A percentile compares a stretch with the other conserved stretches of the same genome.
phyloP scores from a whole-genome alignment of 23 red algal genomes.

The Gracilaria domingensis region DNA sequence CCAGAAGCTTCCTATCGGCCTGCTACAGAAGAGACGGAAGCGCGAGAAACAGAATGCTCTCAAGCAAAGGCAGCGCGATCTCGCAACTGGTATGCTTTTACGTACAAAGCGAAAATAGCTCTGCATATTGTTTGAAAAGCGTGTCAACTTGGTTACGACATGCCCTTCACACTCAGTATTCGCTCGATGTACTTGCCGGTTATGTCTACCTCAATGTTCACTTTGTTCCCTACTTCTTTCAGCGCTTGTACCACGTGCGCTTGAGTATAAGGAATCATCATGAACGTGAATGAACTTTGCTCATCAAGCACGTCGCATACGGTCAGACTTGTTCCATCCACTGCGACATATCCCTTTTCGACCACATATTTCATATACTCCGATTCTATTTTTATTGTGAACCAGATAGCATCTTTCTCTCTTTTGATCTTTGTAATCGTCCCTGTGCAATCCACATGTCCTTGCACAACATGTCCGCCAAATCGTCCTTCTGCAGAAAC shows the following conservation, averaged over 20 bases:
- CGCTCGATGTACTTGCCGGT: slow-evolving; percentile 96
- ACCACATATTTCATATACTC: slow-evolving; percentile 88
- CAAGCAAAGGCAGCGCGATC: slow-evolving; percentile 52
- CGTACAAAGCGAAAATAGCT: slow-evolving; percentile 23
- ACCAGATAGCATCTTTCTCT: slow-evolving; percentile 92
- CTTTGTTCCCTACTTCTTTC: slow-evolving; percentile 74
- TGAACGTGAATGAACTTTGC: slow-evolving; percentile 85
- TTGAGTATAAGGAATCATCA: slow-evolving; percentile 95
- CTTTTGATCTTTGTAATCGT: slow-evolving; percentile 59
- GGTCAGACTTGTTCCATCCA: slow-evolving; percentile 97
- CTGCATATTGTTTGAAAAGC: neutral
- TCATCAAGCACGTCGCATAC: slow-evolving; percentile 82
- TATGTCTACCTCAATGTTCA: slow-evolving; percentile 99
- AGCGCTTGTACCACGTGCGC: slow-evolving; percentile 77
- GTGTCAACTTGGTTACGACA: slow-evolving; percentile 8
- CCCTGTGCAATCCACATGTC: slow-evolving; percentile 95
- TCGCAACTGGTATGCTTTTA: slow-evolving; percentile 75
- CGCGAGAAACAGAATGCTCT: slow-evolving; percentile 44
- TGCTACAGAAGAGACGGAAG: slow-evolving; percentile 50
- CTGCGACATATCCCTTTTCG: slow-evolving; percentile 90
- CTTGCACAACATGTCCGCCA: slow-evolving; percentile 99
- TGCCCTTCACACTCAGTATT: slow-evolving; percentile 58
- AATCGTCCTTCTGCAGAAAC: slow-evolving; percentile 89
- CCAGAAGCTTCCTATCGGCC: slow-evolving; percentile 54
- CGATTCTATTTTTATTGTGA: slow-evolving; percentile 47